These are phyloP conservation scores for Forsythia viridissima DNA, from an alignment of 257 asterid species.

Conservation along the genomic window DNA sequence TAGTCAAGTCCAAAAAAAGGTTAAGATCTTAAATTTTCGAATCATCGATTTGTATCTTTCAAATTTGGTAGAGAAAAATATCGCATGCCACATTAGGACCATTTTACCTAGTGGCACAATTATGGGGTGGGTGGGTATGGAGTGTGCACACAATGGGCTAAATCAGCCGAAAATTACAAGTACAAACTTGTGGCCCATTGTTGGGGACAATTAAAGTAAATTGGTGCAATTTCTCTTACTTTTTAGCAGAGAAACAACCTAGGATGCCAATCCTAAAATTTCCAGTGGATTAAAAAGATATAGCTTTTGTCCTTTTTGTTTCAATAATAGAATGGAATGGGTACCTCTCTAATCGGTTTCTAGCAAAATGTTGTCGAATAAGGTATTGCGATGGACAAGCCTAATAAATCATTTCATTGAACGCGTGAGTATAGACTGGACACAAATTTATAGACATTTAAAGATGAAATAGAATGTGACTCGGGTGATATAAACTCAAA, in stretches of 20 bases:
- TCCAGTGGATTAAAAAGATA: not conserved
- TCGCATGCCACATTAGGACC: too few relatives aligned
- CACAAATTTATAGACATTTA: too few relatives aligned
- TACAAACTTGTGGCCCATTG: not conserved
- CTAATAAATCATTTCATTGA: too few relatives aligned
- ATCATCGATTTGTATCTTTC: too few relatives aligned
- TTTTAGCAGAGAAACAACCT: not conserved
- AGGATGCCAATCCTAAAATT: not conserved
- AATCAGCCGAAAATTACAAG: not conserved
- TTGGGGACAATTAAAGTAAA: not conserved
- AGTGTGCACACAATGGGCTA: not conserved
- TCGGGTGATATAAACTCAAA: too few relatives aligned
- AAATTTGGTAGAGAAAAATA: too few relatives aligned
- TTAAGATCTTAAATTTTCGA: too few relatives aligned
- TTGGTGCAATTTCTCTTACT: not conserved
- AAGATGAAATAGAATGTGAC: too few relatives aligned
- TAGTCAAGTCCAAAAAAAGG: too few relatives aligned
- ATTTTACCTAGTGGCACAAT: too few relatives aligned
- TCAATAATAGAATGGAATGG: not conserved
- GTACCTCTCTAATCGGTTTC: not conserved
- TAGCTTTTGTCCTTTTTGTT: not conserved
- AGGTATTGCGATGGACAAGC: not conserved
- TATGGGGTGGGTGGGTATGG: not conserved
- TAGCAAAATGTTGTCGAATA: not conserved
- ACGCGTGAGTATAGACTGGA: too few relatives aligned